phyloP scores from a whole-genome alignment of 2,329 filamentous ascomycete species.

The Fusarium clavum region DNA sequence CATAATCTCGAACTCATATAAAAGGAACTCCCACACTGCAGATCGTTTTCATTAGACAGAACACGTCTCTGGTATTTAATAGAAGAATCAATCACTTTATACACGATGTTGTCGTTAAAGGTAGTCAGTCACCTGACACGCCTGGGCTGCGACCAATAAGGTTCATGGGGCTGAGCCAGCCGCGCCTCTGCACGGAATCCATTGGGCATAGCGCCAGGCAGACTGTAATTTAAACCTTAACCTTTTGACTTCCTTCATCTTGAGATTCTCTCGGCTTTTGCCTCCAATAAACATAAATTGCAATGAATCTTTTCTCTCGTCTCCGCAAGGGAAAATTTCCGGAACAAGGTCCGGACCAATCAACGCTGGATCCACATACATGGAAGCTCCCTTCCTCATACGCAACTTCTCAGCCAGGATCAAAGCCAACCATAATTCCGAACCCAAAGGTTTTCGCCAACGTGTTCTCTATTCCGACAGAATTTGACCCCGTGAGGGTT shows the following conservation, averaged over 20 bases:
- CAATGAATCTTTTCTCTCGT: constrained; percentile 16
- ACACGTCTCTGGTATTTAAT: no score
- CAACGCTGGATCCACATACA: constrained; percentile 15
- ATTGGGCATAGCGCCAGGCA: not conserved
- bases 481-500: not conserved
- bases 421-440: constrained; percentile 17
- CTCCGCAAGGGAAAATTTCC: constrained; percentile 3
- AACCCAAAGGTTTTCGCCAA: constrained; percentile 17
- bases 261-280: rapidly evolving
- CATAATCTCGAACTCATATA: not conserved
- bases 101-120: not conserved
- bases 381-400: constrained; percentile 30
- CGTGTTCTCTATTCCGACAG: constrained; percentile 7
- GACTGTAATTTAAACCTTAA: not conserved
- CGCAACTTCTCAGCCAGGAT: constrained; percentile 3
- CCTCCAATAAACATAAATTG: no score
- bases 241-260: not conserved
- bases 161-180: constrained; percentile 5
- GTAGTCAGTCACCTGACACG: not conserved
- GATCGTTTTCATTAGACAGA: no score
- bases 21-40: no score
- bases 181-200: constrained; percentile 7
- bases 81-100: not conserved
- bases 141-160: not conserved
- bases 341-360: not conserved